Conservation (phyloP, 1,284 basidiomycete genomes). For the Golubevia pallescens region DNA sequence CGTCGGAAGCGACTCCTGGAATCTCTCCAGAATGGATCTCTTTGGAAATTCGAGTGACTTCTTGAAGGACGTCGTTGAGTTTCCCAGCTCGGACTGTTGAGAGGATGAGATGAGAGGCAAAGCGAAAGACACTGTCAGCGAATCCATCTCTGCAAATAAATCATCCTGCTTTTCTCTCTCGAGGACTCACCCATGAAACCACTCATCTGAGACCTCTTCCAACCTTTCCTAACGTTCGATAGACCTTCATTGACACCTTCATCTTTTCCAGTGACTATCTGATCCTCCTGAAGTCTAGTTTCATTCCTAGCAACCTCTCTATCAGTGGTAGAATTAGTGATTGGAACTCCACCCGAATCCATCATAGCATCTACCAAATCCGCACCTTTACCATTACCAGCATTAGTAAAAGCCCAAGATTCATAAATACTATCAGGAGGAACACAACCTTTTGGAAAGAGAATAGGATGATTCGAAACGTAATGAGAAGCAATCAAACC, state of each 20-base stretch:
- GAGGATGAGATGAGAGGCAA: too few relatives aligned
- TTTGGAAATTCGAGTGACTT: conserved; percentile 29
- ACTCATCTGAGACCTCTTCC: conserved; percentile 56
- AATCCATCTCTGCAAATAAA: too few relatives aligned
- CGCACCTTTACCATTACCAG: conserved; percentile 46
- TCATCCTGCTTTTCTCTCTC: too few relatives aligned
- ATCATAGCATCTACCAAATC: conserved; percentile 17
- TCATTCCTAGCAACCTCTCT: conserved; percentile 11
- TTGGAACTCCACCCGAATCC: conserved; percentile 1
- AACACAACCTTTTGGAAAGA: conserved; percentile 52
- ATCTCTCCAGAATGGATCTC: conserved; percentile 44
- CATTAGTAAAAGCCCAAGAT: conserved; percentile 62
- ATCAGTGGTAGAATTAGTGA: conserved; percentile 10
- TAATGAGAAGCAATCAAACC: conserved; percentile 43
- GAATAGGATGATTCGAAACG: conserved; percentile 33
- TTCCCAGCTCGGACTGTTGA: conserved; percentile 37
- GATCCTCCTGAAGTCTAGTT: neutral
- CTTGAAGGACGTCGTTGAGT: conserved; percentile 31
- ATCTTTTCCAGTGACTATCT: neutral
- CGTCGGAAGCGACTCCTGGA: conserved; percentile 40
- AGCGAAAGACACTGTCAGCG: too few relatives aligned
- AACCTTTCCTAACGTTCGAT: conserved; percentile 13
- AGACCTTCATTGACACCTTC: neutral
- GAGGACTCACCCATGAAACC: conserved; percentile 28
- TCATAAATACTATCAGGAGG: conserved; percentile 55